phyloP scores from a whole-genome alignment of 176 grass and related monocot genomes.

The Rhynchospora pubera region DNA sequence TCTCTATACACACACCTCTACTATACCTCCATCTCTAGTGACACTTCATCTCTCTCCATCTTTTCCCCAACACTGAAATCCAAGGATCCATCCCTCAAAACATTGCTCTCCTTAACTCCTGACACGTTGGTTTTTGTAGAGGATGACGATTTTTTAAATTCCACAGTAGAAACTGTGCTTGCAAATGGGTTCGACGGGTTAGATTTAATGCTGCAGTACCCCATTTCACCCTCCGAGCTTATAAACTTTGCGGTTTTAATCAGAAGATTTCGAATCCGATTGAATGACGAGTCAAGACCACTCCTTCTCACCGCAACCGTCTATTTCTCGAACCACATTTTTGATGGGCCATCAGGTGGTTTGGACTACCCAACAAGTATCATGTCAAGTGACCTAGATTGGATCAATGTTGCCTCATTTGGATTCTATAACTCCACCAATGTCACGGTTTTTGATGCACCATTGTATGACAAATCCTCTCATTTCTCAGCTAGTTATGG shows the following conservation, averaged over 20 bases:
- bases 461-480: constrained; percentile 61
- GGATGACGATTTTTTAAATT: constrained; percentile 19
- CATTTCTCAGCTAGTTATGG: constrained; percentile 83
- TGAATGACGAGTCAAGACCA: constrained; percentile 21
- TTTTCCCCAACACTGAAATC: constrained; percentile 52
- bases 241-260: constrained; percentile 44
- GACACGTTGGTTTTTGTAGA: not conserved
- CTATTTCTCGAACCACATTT: constrained; percentile 86
- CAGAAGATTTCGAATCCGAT: constrained; percentile 36
- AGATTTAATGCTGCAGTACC: constrained; percentile 59
- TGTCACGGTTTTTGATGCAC: constrained; percentile 51
- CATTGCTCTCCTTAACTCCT: constrained; percentile 46
- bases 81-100: constrained; percentile 41
- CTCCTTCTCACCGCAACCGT: constrained; percentile 61
- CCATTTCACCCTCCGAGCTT: constrained; percentile 41
- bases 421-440: constrained; percentile 34
- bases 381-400: constrained; percentile 46
- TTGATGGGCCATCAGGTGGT: constrained; percentile 13
- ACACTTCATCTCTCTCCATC: constrained; percentile 25
- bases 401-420: constrained; percentile 60
- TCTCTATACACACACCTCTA: constrained; percentile 83
- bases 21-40: constrained; percentile 39
- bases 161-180: constrained; percentile 15
- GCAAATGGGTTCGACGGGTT: constrained; percentile 59
- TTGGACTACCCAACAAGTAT: constrained; percentile 55